Percentiles rank a stretch among this genome's conserved stretches.
phyloP scores from a whole-genome alignment of 805 yeast genomes.

The Myxozyma neotropica region DNA sequence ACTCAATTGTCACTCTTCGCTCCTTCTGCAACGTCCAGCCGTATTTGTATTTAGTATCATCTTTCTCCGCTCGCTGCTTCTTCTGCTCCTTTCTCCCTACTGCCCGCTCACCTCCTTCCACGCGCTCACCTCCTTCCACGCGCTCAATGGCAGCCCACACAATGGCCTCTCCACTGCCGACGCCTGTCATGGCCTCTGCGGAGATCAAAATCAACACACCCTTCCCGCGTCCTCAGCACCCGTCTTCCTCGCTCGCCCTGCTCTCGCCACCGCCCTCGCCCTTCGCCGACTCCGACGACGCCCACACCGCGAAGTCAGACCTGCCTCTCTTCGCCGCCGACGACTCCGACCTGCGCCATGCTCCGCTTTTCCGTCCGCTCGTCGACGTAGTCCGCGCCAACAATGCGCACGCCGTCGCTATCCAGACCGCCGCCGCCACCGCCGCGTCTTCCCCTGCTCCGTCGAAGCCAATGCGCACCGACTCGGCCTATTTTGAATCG shows the following conservation, averaged over 20 bases:
- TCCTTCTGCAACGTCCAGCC: background rate
- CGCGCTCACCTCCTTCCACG: background rate
- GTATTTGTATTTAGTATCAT: background rate
- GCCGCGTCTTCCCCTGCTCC: slow-evolving; percentile 5
- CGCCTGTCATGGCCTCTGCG: slow-evolving; percentile 23
- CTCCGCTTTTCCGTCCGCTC: slow-evolving; percentile 26
- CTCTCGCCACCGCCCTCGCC: slow-evolving; percentile 33
- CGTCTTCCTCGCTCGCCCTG: slow-evolving; percentile 6
- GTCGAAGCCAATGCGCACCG: slow-evolving; percentile 2
- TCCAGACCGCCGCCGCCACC: background rate
- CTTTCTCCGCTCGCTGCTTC: background rate
- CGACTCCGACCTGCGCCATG: slow-evolving; percentile 5
- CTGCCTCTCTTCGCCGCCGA: slow-evolving; percentile 7
- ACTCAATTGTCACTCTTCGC: slow-evolving; percentile 4
- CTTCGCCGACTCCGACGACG: slow-evolving; percentile 6
- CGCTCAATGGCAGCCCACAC: slow-evolving; percentile 8
- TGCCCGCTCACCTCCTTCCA: background rate
- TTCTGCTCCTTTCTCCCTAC: background rate
- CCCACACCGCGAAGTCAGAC: slow-evolving; percentile 5
- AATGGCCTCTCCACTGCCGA: slow-evolving; percentile 26
- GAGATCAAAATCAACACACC: slow-evolving; percentile 4
- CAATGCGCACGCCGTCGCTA: background rate
- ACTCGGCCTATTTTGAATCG: slow-evolving; percentile 18
- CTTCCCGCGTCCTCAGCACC: background rate
- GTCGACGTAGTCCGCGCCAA: slow-evolving; percentile 21